phyloP scores from a whole-genome alignment of 225 moss, liverwort and hornwort genomes.

The Climacium dendroides region DNA sequence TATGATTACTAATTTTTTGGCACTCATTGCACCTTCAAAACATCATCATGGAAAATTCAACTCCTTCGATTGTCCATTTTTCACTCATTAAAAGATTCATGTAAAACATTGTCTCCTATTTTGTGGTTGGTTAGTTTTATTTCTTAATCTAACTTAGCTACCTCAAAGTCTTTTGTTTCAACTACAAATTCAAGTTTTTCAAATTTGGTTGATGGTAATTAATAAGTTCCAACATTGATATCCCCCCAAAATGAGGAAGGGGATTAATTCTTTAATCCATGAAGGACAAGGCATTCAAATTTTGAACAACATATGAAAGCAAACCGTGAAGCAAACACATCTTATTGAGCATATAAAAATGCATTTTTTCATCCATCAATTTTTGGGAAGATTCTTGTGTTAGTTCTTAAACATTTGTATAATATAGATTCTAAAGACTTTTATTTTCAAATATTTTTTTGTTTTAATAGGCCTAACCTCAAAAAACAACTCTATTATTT shows the following conservation, averaged over 20 bases:
- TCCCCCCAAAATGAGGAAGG: neutral
- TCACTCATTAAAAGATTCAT: neutral
- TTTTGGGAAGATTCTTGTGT: neutral
- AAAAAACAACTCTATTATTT: neutral
- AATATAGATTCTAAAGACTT: neutral
- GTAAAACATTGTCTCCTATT: neutral
- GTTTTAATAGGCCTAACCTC: fast-evolving
- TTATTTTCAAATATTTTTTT: neutral
- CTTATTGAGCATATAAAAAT: neutral
- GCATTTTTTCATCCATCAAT: neutral
- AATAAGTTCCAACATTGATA: neutral
- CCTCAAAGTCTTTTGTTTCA: neutral
- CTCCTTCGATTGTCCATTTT: neutral
- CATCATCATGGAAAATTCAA: too few species aligned
- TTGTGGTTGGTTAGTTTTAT: neutral
- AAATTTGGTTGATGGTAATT: neutral
- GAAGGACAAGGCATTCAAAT: neutral
- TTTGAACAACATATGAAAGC: neutral
- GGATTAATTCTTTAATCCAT: neutral
- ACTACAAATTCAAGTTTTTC: neutral
- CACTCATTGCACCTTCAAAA: neutral
- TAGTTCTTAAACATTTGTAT: neutral
- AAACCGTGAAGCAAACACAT: too few species aligned
- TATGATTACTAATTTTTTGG: neutral
- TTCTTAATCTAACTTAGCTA: neutral